Evolutionary conservation across 148 eudicot species (phyloP).

Genomic region (Cornus kousa): DNA sequence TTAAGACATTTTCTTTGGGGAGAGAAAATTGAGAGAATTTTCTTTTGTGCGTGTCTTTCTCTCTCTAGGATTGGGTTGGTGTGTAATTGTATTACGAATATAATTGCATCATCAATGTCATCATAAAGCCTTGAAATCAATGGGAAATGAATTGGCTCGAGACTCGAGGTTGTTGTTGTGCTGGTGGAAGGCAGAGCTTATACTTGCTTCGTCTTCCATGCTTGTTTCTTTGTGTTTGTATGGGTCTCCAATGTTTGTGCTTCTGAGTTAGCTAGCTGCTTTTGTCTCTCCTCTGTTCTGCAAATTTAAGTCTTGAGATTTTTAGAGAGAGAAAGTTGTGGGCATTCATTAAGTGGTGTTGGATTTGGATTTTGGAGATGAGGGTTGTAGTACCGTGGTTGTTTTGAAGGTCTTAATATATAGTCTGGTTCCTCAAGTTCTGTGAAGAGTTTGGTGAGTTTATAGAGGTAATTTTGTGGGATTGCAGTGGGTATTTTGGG

Average conservation of each 20-base stretch:
- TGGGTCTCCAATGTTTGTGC: slow-evolving; percentile 13
- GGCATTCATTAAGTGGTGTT: background rate
- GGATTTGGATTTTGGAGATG: background rate
- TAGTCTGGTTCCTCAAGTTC: background rate
- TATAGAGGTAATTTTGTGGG: slow-evolving; percentile 9
- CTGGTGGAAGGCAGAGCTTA: background rate
- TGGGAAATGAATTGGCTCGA: slow-evolving; percentile 19
- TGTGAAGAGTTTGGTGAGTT: slow-evolving; percentile 1
- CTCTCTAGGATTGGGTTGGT: slow-evolving; percentile 6
- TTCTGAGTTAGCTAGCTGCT: background rate
- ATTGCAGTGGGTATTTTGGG: background rate
- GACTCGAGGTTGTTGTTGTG: slow-evolving; percentile 11
- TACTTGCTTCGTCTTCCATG: background rate
- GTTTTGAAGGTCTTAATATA: background rate
- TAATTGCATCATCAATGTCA: slow-evolving; percentile 20
- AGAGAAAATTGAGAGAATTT: background rate
- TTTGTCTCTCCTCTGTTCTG: background rate
- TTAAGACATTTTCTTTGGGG: slow-evolving; percentile 19
- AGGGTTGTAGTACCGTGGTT: background rate
- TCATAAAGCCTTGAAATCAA: background rate
- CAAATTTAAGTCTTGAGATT: background rate
- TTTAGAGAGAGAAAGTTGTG: slow-evolving; percentile 11
- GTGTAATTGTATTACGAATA: background rate
- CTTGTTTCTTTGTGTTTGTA: slow-evolving; percentile 8
- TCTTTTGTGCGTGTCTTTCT: background rate